Percentiles rank a stretch among this genome's conserved stretches.
Evolutionary conservation across 1,139 yeast genomes (phyloP).

Genomic region (Hemisphaericaspora lyxosophila): DNA sequence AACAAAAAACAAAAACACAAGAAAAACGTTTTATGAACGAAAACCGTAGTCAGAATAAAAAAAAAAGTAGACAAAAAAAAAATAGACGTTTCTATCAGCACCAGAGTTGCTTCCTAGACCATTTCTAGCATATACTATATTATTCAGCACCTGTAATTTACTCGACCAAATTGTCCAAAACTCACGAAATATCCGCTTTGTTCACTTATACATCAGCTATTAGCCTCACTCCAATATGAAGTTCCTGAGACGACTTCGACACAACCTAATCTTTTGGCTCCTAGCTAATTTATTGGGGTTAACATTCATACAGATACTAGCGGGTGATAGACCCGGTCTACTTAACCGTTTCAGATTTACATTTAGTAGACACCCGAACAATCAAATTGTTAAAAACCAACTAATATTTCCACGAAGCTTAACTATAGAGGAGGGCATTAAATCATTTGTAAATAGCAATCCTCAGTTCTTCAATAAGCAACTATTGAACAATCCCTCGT

Average conservation of each 20-base stretch:
- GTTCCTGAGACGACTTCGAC: conserved; percentile 4
- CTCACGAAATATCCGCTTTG: too few species aligned
- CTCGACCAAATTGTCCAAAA: too few species aligned
- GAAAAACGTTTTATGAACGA: too few species aligned
- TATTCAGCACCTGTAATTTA: too few species aligned
- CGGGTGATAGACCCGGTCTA: not conserved
- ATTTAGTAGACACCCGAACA: conserved; percentile 9
- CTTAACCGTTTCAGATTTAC: conserved; percentile 4
- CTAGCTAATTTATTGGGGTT: conserved; percentile 5
- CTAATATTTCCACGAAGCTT: conserved; percentile 21
- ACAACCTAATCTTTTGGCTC: conserved; percentile 3
- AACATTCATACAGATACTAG: conserved; percentile 3
- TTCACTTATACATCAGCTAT: too few species aligned
- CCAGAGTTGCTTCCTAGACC: too few species aligned
- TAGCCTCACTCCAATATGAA: too few species aligned
- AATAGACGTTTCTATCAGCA: too few species aligned
- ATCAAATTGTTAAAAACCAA: conserved; percentile 18
- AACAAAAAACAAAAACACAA: too few species aligned
- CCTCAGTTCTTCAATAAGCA: conserved; percentile 13
- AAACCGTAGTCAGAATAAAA: too few species aligned
- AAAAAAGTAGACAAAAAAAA: too few species aligned
- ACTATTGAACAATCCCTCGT: conserved; percentile 14
- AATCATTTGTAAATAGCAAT: conserved; percentile 12
- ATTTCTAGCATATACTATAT: too few species aligned
- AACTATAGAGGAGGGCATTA: conserved; percentile 15